Base-by-base conservation (phyloP, 331 rosid genomes). In the Malus hybrid region DNA sequence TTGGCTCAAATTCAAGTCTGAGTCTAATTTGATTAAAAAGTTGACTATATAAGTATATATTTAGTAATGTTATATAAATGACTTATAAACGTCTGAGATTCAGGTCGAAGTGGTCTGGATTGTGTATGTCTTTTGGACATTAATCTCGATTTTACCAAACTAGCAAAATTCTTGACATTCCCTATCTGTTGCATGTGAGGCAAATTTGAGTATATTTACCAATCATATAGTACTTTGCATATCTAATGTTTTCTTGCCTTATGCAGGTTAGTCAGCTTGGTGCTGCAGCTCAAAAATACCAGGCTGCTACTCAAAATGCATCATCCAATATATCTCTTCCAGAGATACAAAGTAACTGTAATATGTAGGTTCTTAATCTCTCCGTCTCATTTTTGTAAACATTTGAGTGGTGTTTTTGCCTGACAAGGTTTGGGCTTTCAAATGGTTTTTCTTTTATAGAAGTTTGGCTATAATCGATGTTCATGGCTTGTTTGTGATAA, bases 291-390 rank as follows among this genome's bases (percentile, higher is more conserved):
- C 95, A 93, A 74, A 93, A 93, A 77, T 93, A 88, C 83, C 98
- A 91, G 86, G 74, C 97, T 76, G 84, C 89, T 80, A 84, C 97
- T 77, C 98, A 93, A 78, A 91, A 85, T 84, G 86, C 88, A 70
- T 65, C 97, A 12, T 83, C 97, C 77, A 93, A 91, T 84, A 56
- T 88, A 80, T 88, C 97, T 7, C 80, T 88, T 83, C 88, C 98
- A n/a, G 98, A 93, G 80, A 88, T 93, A 79, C 97, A 93, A 87
- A 93, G 66, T 78, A 93, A 93, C 84, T 93, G 98, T 84, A 93
- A 91, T 83, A 52, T 90, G 98, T 93, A 85, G 81, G 96, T 83
- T 46, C 77, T 71, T 33, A 56, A 11, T 64, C 31, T 52, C 36
- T 77, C 42, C 71, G 15, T 52, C 70, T 24, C 62, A 11, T 72